Base-by-base conservation (phyloP, 2,329 filamentous ascomycete genomes). In the Cercospora sojina region DNA sequence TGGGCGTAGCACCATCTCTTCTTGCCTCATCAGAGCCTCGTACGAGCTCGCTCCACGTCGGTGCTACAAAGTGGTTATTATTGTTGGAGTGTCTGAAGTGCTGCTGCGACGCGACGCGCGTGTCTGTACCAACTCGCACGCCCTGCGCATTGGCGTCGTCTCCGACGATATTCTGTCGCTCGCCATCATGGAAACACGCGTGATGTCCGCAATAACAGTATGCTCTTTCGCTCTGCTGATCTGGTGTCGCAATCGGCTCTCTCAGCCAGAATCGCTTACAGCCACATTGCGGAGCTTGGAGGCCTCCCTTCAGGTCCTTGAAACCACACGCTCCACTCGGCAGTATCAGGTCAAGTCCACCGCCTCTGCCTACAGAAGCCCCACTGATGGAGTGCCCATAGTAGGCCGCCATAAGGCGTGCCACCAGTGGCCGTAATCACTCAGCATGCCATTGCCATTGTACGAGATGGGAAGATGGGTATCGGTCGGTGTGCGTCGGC, bases 151-250 rank as follows among this genome's bases (percentile, higher is more conserved):
- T 51, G 25, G 59, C 25, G 7, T n/a, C 29, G 29, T 27, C 27
- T 32, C 23, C 31, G 25, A 25, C 51, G 20, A n/a, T 8, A 7
- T 41, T 43, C 16, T 38, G 61, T 13, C 59, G 56, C 43, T 63
- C 63, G 32, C 31, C 59, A 25, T 78, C 72, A 75, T 87, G 85
- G 73, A 83, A 86, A 74, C 85, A 86, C 6, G 84, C 84, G 79
- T 87, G 85, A 74, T 87, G 85, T 47, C 82, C 82, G 71, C 85
- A 87, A 64, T 83, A 81, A 75, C 85, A 87, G 76, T 74, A 80
- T 2, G 81, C 77, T 69, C 74, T 72, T 41, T 80, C 70, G 12
- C 64, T 58, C 12, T 62, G 59, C 27, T 72, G 72, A 62, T 75
- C 67, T 55, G 74, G 23, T 16, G 31, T 64, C 25, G 51, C 69